Conservation (phyloP, 495 filamentous ascomycete species). For the Baudoinia panamericana region DNA sequence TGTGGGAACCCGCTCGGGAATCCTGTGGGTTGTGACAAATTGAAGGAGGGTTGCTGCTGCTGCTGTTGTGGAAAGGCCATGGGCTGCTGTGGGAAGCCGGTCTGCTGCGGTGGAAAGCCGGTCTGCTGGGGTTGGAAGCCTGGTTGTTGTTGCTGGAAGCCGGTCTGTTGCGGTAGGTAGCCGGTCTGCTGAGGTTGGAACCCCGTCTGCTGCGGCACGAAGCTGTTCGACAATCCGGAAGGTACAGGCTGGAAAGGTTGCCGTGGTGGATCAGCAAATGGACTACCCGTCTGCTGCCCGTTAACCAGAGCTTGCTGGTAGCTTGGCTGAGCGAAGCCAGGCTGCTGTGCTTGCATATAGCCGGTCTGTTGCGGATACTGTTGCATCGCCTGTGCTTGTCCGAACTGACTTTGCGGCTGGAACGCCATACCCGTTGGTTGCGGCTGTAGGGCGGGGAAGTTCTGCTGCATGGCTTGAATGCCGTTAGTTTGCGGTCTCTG, state of each 20-base stretch:
- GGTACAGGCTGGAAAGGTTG: constrained; percentile 38
- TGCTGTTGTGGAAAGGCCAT: constrained; percentile 25
- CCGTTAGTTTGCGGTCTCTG: constrained; percentile 15
- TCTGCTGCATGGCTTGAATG: constrained; percentile 16
- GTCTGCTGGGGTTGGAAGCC: constrained; percentile 35
- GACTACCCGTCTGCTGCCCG: constrained; percentile 39
- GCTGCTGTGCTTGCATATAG: constrained; percentile 17
- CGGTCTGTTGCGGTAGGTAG: constrained; percentile 25
- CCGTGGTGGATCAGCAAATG: constrained; percentile 38
- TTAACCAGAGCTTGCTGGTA: constrained; percentile 33
- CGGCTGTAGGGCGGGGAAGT: constrained; percentile 23
- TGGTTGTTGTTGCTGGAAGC: constrained; percentile 22
- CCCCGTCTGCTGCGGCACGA: constrained; percentile 30
- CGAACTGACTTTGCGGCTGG: constrained; percentile 35
- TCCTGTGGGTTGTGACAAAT: constrained; percentile 30
- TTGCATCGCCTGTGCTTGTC: constrained; percentile 37
- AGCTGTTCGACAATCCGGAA: constrained; percentile 30
- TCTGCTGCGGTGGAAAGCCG: constrained; percentile 27
- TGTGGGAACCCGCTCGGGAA: not conserved
- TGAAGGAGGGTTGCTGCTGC: constrained; percentile 39
- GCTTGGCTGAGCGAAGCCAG: constrained; percentile 17
- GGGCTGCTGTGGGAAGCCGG: not conserved
- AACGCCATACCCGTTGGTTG: constrained; percentile 30
- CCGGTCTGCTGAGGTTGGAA: constrained; percentile 35
- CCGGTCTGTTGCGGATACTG: constrained; percentile 26